Evolutionary conservation across 2,329 filamentous ascomycete genomes (phyloP), one percentile per base, ranked within the genome.

Genomic region (Diplodia mutila): DNA sequence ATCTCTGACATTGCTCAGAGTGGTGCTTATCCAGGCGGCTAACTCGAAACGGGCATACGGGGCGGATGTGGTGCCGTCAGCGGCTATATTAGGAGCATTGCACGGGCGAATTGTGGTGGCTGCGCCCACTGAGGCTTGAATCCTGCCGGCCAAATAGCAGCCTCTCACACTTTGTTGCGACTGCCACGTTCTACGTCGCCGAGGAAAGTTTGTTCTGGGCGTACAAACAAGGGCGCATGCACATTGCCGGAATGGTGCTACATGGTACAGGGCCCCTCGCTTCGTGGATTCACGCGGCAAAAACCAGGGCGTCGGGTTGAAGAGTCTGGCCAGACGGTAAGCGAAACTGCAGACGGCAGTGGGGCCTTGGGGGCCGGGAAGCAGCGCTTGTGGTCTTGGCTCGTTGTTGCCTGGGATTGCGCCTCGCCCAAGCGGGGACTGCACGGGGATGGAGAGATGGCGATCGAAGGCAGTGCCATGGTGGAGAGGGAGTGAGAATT

Each of bases 61-160:
- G 57, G 39, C 55, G 37, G 57, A 3, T 6, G 23, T 32, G 16
- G 39, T n/a, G 21, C 37, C 39, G 39, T 61, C 57, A 61, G 57
- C 57, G 25, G 39, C 42, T 27, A 42, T 61, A 61, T 21, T 29
- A 48, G 27, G 46, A 61, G 57, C 39, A 4, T 12, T 16, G 34
- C 14, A 37, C 18, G n/a, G 23, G n/a, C 39, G 16, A 42, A n/a
- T 21, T n/a, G 39, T 25, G 39, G 57, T 48, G 39, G 57, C 57
- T 61, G 57, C 57, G 57, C 39, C 39, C 57, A 23, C 21, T n/a
- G 54, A 21, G 57, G 57, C 57, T 42, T 32, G 25, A 61, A 61
- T 61, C 57, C 57, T 61, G 27, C 55, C 39, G 57, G 54, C 34
- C 39, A 7, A n/a, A 32, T 21, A 25, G 14, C 25, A 61, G 25